Conservation (phyloP, 2,329 filamentous ascomycete genomes). For the Colletotrichum abscissum region DNA sequence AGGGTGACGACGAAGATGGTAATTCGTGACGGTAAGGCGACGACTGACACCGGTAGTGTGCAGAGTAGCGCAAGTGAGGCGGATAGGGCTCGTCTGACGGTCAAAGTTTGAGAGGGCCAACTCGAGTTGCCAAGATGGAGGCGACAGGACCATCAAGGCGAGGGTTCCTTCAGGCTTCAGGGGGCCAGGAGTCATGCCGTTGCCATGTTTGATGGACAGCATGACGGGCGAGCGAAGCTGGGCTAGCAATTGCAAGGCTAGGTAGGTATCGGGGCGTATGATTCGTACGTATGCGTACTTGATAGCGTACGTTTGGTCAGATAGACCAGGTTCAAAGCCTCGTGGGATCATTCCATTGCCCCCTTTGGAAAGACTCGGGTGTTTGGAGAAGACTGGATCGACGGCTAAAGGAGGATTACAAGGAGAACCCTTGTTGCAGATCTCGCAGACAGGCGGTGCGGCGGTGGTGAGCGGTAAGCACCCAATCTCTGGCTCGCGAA, state of each 20-base stretch:
- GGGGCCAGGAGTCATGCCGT: too few species aligned
- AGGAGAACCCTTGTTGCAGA: slow-evolving; percentile 27
- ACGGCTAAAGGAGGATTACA: slow-evolving; percentile 32
- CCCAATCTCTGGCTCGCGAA: background rate
- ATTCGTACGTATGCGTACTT: too few species aligned
- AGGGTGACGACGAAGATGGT: background rate
- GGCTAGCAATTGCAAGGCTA: too few species aligned
- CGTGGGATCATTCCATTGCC: background rate
- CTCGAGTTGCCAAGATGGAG: background rate
- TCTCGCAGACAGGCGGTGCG: slow-evolving; percentile 9
- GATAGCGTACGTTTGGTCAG: too few species aligned
- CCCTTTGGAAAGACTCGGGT: background rate
- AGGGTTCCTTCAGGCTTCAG: background rate
- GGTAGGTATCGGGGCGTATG: too few species aligned
- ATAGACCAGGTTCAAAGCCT: background rate
- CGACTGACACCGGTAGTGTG: background rate
- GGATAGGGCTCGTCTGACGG: background rate
- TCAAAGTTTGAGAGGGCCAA: background rate
- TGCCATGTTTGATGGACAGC: background rate
- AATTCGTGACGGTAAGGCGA: background rate
- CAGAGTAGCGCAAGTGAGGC: background rate
- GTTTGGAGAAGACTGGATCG: slow-evolving; percentile 22
- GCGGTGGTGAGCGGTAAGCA: background rate
- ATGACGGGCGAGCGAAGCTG: too few species aligned
- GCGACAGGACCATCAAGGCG: too few species aligned